Base-by-base conservation (phyloP, 495 filamentous ascomycete species). In the Letharia columbiana region DNA sequence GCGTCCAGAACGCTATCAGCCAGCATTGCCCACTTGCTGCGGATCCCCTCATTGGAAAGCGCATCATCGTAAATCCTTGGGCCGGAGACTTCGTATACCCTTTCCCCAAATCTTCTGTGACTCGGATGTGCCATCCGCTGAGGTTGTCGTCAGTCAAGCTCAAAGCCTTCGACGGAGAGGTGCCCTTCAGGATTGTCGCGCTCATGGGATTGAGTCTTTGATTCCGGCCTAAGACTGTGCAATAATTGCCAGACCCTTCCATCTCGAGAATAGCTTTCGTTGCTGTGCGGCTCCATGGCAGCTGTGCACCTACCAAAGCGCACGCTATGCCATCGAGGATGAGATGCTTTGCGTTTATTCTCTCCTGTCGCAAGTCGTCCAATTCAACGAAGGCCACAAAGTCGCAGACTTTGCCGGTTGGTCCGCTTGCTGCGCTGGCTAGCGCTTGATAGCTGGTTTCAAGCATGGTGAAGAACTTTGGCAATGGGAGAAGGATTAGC, bases 281-380 rank as follows among this genome's bases (percentile, higher is more conserved):
- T 3, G 76, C 78, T 31, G 72, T 73, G 58, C 78, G 70, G 3
- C 77, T 76, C 76, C 75, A 80, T 15, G 76, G 74, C 28, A 79
- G 65, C 54, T 74, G 76, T 50, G 77, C 71, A 2, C 77, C 79
- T 15, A 80, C 69, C 12, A 81, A 61, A n/a, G 58, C 75, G 65
- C 76, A 81, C 5, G 70, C 75, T 2, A 82, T 61, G 28, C 79
- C 79, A 64, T 82, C 80, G 0, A 81, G 68, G 28, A 83, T 75
- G 15, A 80, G 69, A 69, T 81, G 72, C 67, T 81, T 80, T 5
- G 74, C 75, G 23, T 77, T 69, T 7, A 50, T 68, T 41, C 42
- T 52, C 1, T 69, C 58, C 17, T 50, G 60, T 3, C 72, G 75
- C 47, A 77, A 69, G 42, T 72, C 65, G 18, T 58, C 39, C 2